Evolutionary conservation across 1,139 yeast species (phyloP).

Genomic region (Lipomyces yarrowii): DNA sequence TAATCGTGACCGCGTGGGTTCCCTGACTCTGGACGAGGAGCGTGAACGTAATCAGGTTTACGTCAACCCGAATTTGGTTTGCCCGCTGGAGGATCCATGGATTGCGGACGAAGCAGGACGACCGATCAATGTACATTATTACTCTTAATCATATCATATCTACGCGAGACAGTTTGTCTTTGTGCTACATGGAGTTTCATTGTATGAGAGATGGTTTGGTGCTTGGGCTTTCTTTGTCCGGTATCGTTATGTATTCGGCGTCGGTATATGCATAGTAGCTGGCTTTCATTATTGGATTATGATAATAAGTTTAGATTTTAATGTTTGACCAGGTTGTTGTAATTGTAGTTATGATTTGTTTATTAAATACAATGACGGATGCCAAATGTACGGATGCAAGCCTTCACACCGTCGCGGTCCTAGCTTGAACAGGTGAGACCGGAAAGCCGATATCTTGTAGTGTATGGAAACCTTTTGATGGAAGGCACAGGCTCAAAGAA

Average conservation of each 20-base stretch:
- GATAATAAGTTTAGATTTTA: background rate
- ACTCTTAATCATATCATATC: conserved; percentile 3
- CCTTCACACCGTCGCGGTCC: too few relatives aligned
- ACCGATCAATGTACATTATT: conserved; percentile 20
- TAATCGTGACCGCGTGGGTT: conserved; percentile 21
- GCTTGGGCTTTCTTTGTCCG: background rate
- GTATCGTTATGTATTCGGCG: background rate
- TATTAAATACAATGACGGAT: too few relatives aligned
- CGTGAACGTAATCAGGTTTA: conserved; percentile 69
- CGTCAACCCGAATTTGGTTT: conserved; percentile 77
- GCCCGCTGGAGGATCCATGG: conserved; percentile 50
- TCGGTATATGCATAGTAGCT: background rate
- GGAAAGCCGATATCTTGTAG: too few relatives aligned
- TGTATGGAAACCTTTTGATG: too few relatives aligned
- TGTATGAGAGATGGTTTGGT: background rate
- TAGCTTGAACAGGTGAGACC: too few relatives aligned
- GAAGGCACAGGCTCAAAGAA: too few relatives aligned
- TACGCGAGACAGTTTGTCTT: background rate
- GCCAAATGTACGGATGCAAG: too few relatives aligned
- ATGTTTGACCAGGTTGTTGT: background rate
- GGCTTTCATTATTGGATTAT: background rate
- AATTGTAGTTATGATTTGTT: background rate
- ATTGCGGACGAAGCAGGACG: conserved; percentile 53
- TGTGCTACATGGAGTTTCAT: background rate
- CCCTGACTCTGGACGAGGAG: conserved; percentile 62